phyloP scores from a whole-genome alignment of 306 rosid species.

The Begonia peltatifolia region DNA sequence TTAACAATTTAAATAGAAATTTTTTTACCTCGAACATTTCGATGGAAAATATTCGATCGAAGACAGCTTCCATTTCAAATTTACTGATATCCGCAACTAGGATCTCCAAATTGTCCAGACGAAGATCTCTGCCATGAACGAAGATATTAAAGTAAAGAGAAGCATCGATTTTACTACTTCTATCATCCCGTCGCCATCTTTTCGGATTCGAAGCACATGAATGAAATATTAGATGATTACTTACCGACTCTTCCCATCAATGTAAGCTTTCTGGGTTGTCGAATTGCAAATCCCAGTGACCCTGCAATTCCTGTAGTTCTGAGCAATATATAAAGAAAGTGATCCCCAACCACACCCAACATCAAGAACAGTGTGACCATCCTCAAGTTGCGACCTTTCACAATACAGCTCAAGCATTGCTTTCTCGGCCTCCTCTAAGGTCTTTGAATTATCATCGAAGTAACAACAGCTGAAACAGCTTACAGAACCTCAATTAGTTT shows the following conservation, averaged over 20 bases:
- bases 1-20: neutral
- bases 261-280: slow-evolving; percentile 52
- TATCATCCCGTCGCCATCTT: too few relatives aligned
- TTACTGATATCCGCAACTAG: slow-evolving; percentile 67
- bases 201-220: too few relatives aligned
- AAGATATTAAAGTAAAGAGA: neutral
- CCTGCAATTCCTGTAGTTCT: slow-evolving; percentile 48
- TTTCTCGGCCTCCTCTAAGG: slow-evolving; percentile 76
- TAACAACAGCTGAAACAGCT: slow-evolving; percentile 56
- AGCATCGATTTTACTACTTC: too few relatives aligned
- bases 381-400: slow-evolving; percentile 51
- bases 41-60: slow-evolving; percentile 69
- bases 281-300: slow-evolving; percentile 90
- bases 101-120: slow-evolving; percentile 56
- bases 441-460: slow-evolving; percentile 44
- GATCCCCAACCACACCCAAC: slow-evolving; percentile 99
- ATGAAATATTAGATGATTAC: too few relatives aligned
- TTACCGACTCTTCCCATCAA: slow-evolving; percentile 53
- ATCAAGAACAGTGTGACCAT: slow-evolving; percentile 70
- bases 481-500: too few relatives aligned
- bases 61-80: slow-evolving; percentile 67
- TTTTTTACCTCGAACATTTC: slow-evolving; percentile 80
- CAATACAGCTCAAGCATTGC: slow-evolving; percentile 64
- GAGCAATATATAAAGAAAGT: slow-evolving; percentile 53
- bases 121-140: slow-evolving; percentile 34